Percentiles rank a stretch among this genome's conserved stretches.
Conservation (phyloP, 805 yeast genomes). For the Diddensiella santjacobensis region DNA sequence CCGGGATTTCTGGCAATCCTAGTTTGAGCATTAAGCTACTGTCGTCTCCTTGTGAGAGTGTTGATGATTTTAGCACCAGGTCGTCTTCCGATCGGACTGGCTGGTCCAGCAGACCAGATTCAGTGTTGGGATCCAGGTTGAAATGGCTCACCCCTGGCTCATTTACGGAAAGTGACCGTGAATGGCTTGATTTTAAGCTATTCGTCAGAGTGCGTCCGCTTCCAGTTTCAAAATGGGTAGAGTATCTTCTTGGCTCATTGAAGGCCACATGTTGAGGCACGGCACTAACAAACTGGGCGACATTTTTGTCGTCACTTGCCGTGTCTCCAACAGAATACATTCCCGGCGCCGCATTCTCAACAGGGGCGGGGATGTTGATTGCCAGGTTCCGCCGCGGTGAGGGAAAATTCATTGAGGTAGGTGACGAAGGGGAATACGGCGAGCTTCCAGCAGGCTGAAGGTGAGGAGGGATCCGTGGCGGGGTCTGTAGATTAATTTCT, state of each 20-base stretch:
- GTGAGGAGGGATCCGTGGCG: background rate
- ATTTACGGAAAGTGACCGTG: background rate
- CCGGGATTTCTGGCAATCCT: conserved; percentile 25
- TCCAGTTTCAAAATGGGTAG: background rate
- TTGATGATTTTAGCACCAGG: conserved; percentile 14
- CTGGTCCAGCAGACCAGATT: background rate
- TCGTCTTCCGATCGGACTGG: background rate
- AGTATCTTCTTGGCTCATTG: background rate
- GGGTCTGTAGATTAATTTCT: background rate
- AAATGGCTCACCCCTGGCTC: background rate
- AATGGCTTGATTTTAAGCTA: background rate
- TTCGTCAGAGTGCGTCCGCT: background rate
- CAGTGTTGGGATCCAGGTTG: background rate
- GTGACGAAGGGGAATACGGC: no score
- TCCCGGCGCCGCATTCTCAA: background rate
- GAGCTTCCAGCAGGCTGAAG: no score
- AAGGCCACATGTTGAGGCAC: background rate
- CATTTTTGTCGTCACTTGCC: background rate
- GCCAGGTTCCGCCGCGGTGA: background rate
- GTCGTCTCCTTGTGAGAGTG: conserved; percentile 17
- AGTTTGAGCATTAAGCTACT: conserved; percentile 19
- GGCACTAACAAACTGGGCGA: background rate
- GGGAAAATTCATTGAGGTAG: no score
- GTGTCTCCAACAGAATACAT: background rate
- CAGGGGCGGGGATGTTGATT: background rate